Base-by-base conservation (phyloP, 1,284 basidiomycete genomes). In the Cutaneotrichosporon arboriforme region DNA sequence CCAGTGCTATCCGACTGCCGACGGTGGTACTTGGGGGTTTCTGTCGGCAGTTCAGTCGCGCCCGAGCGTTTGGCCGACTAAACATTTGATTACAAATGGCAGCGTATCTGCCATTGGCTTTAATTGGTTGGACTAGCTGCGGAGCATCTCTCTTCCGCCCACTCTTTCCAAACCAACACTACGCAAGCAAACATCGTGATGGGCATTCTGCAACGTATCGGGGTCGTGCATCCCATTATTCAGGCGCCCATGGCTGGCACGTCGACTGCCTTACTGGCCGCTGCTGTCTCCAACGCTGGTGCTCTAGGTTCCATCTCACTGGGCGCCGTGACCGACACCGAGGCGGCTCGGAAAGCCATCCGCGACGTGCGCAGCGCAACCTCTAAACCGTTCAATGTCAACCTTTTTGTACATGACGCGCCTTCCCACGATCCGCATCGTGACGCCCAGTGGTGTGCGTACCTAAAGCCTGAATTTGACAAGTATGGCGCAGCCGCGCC, bases 161-260 rank as follows among this genome's bases (percentile, higher is more conserved):
- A 31, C 26, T 31, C 10, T 10, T 31, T 10, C 26, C 5, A 5
- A 31, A 31, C 26, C 10, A 5, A 7, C 26, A 31, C 26, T 5
- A 22, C 43, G 1, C 4, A 17, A 20, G 13, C 20, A 40, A 39
- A 37, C 31, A n/a, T n/a, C n/a, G 26, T 7, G 26, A 52, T 52
- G 51, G 15, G 31, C 13, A 45, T 52, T 22, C 20, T 52, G 14
- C 12, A 51, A 38, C 60, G 57, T 21, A 53, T 69, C 9, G 63
- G 66, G 17, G 43, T 69, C 15, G 40, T 38, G 15, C 46, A 62
- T 15, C 70, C 70, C 1, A 68, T 72, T 55, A 64, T 70, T 43
- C 67, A 70, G 51, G 70, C 70, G 3, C 70, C 70, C 2, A 59
- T 72, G 70, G 70, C 70, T 10, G 70, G 70, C 21, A 60, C 60